Conservation (phyloP, 345 rosid genomes). For the Aegle marmelos region DNA sequence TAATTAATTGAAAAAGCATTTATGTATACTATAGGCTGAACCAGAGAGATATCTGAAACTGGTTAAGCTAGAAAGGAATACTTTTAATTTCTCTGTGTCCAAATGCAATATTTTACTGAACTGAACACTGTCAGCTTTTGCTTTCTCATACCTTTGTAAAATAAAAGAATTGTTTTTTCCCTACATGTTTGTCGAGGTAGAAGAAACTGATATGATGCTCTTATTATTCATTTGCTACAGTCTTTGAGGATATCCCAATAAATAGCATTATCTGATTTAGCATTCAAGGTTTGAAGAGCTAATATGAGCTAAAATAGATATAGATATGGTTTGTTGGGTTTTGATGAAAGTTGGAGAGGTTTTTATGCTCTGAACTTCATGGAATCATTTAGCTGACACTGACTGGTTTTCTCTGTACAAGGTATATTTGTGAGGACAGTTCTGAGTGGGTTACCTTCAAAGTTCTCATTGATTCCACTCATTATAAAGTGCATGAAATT, state of each 20-base stretch:
- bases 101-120: neutral
- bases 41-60: neutral
- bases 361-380: constrained; percentile 7
- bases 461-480: constrained; percentile 4
- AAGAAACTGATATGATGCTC: neutral
- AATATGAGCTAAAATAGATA: neutral
- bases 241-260: constrained; percentile 5
- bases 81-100: neutral
- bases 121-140: neutral
- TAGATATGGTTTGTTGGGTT: neutral
- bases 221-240: constrained; percentile 1
- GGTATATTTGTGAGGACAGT: constrained; percentile 7
- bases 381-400: constrained; percentile 9
- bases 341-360: neutral
- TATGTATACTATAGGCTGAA: neutral
- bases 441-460: constrained; percentile 7
- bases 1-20: neutral
- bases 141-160: neutral
- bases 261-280: constrained; percentile 7
- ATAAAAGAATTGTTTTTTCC: neutral
- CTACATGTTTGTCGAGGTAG: neutral
- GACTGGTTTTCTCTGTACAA: constrained; percentile 3
- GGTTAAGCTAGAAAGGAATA: neutral
- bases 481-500: neutral
- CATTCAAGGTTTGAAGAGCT: constrained; percentile 7